Conservation (phyloP, 345 rosid genomes). For the Citrus hindsii region DNA sequence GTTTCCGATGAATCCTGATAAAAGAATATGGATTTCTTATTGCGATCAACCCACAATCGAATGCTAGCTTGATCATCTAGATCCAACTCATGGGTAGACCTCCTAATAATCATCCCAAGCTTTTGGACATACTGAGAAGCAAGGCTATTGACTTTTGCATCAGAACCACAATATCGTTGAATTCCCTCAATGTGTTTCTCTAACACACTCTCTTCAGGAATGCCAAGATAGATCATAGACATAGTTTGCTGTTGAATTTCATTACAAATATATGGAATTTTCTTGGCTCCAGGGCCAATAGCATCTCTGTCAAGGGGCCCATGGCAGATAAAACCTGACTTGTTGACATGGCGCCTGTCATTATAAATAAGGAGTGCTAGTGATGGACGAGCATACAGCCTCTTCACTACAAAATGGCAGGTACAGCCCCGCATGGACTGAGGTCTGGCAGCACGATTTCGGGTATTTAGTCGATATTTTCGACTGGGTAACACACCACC, state of each 20-base stretch:
- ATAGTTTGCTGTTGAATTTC: slow-evolving; percentile 84
- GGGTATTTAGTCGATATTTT: slow-evolving; percentile 76
- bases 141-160: slow-evolving; percentile 61
- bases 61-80: slow-evolving; percentile 93
- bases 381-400: slow-evolving; percentile 73
- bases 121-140: slow-evolving; percentile 92
- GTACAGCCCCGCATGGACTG: slow-evolving; percentile 98
- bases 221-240: slow-evolving; percentile 97
- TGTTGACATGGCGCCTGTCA: slow-evolving; percentile 81
- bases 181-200: slow-evolving; percentile 96
- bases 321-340: slow-evolving; percentile 83
- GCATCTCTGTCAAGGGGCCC: slow-evolving; percentile 96
- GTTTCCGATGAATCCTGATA: slow-evolving; percentile 78
- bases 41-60: slow-evolving; percentile 78
- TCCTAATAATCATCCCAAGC: slow-evolving; percentile 82
- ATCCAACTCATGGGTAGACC: slow-evolving; percentile 88
- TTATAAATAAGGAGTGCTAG: slow-evolving; percentile 75
- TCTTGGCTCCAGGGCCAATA: slow-evolving; percentile 94
- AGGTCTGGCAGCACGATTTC: slow-evolving; percentile 88
- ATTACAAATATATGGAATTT: slow-evolving; percentile 77
- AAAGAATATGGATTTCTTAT: slow-evolving; percentile 82
- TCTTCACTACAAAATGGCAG: slow-evolving; percentile 82
- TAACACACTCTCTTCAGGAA: slow-evolving; percentile 86
- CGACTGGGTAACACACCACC: slow-evolving; percentile 84
- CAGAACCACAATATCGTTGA: slow-evolving; percentile 77